Evolutionary conservation across 495 filamentous ascomycete genomes (phyloP).

Genomic region (Parmelia sp.): DNA sequence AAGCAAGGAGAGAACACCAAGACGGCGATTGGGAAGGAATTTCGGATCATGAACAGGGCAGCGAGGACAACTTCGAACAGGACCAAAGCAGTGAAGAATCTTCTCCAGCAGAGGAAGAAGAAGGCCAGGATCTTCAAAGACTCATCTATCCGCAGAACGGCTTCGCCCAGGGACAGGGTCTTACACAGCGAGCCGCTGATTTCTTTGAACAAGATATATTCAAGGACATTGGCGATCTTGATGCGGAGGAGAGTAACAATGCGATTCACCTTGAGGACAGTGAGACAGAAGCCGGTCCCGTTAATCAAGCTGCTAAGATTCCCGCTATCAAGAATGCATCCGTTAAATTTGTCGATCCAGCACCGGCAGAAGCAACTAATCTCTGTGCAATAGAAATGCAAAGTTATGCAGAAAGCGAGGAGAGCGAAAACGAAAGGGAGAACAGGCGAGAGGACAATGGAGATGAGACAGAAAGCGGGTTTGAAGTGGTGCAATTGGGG

Average conservation of each 20-base stretch:
- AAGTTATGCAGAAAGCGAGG: background rate
- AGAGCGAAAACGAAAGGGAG: slow-evolving; percentile 4
- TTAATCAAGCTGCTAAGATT: slow-evolving; percentile 22
- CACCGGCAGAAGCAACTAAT: background rate
- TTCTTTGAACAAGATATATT: slow-evolving; percentile 98
- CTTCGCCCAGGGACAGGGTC: slow-evolving; percentile 40
- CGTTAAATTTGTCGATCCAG: background rate
- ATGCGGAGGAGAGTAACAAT: slow-evolving; percentile 45
- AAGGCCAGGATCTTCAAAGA: slow-evolving; percentile 40
- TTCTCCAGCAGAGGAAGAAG: slow-evolving; percentile 46
- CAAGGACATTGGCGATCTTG: slow-evolving; percentile 61
- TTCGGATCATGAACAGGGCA: slow-evolving; percentile 57
- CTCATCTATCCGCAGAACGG: slow-evolving; percentile 18
- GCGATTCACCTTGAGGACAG: slow-evolving; percentile 45
- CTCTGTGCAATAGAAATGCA: background rate
- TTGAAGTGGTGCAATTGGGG: slow-evolving; percentile 42
- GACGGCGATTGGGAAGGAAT: slow-evolving; percentile 91
- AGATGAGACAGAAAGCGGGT: slow-evolving; percentile 33
- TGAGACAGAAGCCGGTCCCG: slow-evolving; percentile 21
- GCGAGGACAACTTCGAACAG: slow-evolving; percentile 47
- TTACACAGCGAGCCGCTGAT: slow-evolving; percentile 74
- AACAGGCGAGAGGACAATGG: slow-evolving; percentile 27
- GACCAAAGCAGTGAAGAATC: slow-evolving; percentile 53
- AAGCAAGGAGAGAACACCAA: slow-evolving; percentile 70
- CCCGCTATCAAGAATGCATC: background rate